Evolutionary conservation across 1,139 yeast species (phyloP), one percentile per base, ranked within the genome.

Genomic region (Taphrina pruni): DNA sequence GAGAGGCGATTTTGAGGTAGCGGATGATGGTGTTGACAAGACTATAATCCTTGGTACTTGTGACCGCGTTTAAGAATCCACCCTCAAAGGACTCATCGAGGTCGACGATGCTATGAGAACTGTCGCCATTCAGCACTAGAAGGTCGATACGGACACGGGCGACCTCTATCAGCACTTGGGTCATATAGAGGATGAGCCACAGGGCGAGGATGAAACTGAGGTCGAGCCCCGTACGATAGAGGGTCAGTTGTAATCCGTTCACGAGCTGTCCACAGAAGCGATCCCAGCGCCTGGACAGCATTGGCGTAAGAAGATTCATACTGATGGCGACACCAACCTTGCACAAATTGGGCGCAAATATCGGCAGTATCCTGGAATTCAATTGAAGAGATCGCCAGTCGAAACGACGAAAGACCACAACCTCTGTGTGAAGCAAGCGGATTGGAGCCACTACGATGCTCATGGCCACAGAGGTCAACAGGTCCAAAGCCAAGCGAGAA

Each of bases 341-440:
- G 36, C 46, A 41, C 11, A 58, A 20, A 45, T 58, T 58, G 14
- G 62, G 62, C 6, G 32, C 26, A 21, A 58, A 45, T 36, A 58
- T 58, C 11, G 62, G 62, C 14, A 58, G 39, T 9, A 58, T 20
- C 41, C 45, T 43, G 21, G 62, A 43, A 17, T 58, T 58, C 12
- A 46, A 54, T 43, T 58, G 62, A 41, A 58, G 43, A 6, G 20
- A 45, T 12, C 62, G 51, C 62, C 62, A 58, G 46, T 58, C 62
- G 62, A 58, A 58, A 7, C 54, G 51, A 17, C 46, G 43, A 39
- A 58, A 58, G 48, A 58, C 54, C n/a, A 58, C 43, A 8, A 45
- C 26, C 43, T 58, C 62, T 7, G 62, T 58, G 45, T 32, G 20
- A 4, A 43, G 26, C 39, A 58, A 32, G 6, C 62, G 38, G 11